Evolutionary conservation across 2,329 filamentous ascomycete species (phyloP).

Genomic region (Trichoderma sp.): DNA sequence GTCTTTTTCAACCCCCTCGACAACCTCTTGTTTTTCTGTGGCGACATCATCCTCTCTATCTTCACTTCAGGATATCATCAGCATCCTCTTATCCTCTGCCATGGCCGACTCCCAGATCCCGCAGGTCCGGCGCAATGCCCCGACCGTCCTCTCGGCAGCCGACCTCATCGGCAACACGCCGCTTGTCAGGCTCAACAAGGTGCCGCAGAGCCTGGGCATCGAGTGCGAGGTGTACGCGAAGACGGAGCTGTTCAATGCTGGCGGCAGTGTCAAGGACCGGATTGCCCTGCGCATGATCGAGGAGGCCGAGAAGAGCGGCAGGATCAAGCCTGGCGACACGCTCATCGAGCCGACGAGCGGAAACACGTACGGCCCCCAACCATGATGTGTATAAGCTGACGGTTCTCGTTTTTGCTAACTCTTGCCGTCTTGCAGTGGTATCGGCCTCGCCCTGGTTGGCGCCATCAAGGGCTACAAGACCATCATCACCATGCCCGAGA

Average conservation of each 20-base stretch:
- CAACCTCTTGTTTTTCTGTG: too few species aligned
- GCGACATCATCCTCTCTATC: neutral
- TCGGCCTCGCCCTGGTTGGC: slow-evolving; percentile 88
- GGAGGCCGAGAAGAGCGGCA: slow-evolving; percentile 84
- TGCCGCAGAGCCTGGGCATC: slow-evolving; percentile 88
- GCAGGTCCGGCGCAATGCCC: slow-evolving; percentile 39
- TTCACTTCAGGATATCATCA: neutral
- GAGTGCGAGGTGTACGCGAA: slow-evolving; percentile 89
- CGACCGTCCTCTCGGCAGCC: slow-evolving; percentile 64
- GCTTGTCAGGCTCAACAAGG: slow-evolving; percentile 89
- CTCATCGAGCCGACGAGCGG: slow-evolving; percentile 97
- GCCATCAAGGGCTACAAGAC: slow-evolving; percentile 98
- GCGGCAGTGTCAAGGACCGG: slow-evolving; percentile 90
- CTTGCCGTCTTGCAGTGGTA: slow-evolving; percentile 58
- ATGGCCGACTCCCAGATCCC: slow-evolving; percentile 37
- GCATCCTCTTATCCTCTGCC: neutral
- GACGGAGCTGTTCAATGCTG: slow-evolving; percentile 90
- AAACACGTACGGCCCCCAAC: slow-evolving; percentile 66
- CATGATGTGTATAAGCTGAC: neutral
- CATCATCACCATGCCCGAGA: slow-evolving; percentile 97
- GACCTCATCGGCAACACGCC: slow-evolving; percentile 95
- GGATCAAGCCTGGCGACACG: slow-evolving; percentile 96
- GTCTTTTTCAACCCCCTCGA: neutral
- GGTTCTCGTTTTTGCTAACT: slow-evolving; percentile 34
- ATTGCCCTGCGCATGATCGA: slow-evolving; percentile 98